Conservation (phyloP, 1,139 yeast species). For the Yarrowia galli region DNA sequence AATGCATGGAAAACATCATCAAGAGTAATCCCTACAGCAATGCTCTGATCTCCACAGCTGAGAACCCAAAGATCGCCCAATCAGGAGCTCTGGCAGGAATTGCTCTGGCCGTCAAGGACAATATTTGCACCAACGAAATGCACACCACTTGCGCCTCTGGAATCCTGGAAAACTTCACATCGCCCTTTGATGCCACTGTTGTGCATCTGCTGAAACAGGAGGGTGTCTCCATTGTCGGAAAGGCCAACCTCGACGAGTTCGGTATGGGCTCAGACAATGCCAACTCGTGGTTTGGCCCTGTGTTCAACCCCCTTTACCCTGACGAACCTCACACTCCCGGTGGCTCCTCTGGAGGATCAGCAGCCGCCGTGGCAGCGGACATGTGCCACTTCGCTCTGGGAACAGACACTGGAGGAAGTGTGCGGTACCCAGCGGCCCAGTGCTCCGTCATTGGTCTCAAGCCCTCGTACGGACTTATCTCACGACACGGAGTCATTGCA, state of each 20-base stretch:
- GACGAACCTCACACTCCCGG: constrained; percentile 63
- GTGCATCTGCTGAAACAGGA: constrained; percentile 59
- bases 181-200: constrained; percentile 87
- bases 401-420: constrained; percentile 97
- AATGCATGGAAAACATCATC: constrained; percentile 33
- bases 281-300: constrained; percentile 62
- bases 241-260: constrained; percentile 95
- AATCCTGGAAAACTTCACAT: constrained; percentile 58
- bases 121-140: constrained; percentile 67
- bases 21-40: constrained; percentile 18
- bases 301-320: constrained; percentile 64
- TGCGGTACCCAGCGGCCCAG: constrained; percentile 88
- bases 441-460: constrained; percentile 86
- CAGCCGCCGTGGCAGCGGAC: constrained; percentile 83
- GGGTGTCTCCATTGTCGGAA: constrained; percentile 71
- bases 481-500: constrained; percentile 90
- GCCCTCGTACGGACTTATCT: constrained; percentile 89
- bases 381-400: constrained; percentile 78
- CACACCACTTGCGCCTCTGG: constrained; percentile 82
- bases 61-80: neutral
- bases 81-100: constrained; percentile 37
- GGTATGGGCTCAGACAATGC: constrained; percentile 84
- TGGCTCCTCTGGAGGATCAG: constrained; percentile 96
- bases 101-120: constrained; percentile 70
- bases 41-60: constrained; percentile 11